A percentile compares a stretch with the other conserved stretches of the same genome.
Conservation (phyloP, 1,284 basidiomycete genomes). For the Rhodotorula sp. region DNA sequence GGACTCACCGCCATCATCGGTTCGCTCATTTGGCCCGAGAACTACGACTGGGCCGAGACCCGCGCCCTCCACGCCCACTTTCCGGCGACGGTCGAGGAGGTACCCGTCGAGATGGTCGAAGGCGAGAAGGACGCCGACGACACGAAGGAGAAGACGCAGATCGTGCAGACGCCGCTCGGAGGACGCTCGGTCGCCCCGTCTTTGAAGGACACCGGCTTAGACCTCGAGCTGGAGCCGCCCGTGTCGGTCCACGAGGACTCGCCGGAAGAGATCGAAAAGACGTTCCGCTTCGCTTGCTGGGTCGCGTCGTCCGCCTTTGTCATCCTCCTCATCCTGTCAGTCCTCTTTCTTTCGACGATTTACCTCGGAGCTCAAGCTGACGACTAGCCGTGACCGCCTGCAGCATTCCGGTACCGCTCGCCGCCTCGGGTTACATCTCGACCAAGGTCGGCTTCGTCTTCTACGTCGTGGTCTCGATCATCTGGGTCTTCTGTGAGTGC, state of each 20-base stretch:
- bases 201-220: conserved; percentile 25
- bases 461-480: conserved; percentile 55
- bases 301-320: conserved; percentile 61
- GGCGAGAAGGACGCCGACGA: not conserved
- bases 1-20: conserved; percentile 68
- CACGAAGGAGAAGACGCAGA: conserved; percentile 53
- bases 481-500: conserved; percentile 40
- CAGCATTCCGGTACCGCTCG: conserved; percentile 73
- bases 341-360: not conserved
- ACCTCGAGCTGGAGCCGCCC: conserved; percentile 56
- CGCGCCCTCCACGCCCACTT: conserved; percentile 55
- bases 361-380: no score
- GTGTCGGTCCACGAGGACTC: conserved; percentile 55
- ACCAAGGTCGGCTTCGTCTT: conserved; percentile 66
- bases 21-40: conserved; percentile 69
- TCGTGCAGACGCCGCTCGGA: conserved; percentile 20
- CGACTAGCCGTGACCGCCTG: not conserved
- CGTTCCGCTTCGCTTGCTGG: conserved; percentile 73
- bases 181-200: conserved; percentile 9
- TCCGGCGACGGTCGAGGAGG: conserved; percentile 23
- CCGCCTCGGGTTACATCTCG: conserved; percentile 74
- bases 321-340: conserved; percentile 51
- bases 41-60: conserved; percentile 75
- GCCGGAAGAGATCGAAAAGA: conserved; percentile 59
- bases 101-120: conserved; percentile 5